Evolutionary conservation across 192 early-diverging fungal species (phyloP).

Genomic region (Coemansia brasiliensis): DNA sequence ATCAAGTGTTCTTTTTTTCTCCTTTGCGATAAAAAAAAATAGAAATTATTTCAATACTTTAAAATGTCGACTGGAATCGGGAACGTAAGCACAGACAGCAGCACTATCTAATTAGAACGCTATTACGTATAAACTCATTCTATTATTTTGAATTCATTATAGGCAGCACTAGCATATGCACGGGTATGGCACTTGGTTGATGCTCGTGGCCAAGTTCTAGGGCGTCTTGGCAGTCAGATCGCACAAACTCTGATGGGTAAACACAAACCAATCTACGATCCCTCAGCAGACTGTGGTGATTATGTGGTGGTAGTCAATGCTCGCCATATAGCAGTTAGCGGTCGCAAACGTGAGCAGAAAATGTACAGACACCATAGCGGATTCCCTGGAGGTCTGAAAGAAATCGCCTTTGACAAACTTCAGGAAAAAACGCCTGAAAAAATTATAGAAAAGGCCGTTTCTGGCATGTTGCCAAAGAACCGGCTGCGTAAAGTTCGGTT

Average conservation of each 20-base stretch:
- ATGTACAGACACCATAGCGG: conserved; percentile 84
- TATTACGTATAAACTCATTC: neutral
- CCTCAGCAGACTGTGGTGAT: conserved; percentile 90
- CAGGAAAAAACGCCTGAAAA: conserved; percentile 75
- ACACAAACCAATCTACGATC: conserved; percentile 91
- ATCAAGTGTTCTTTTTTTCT: too few relatives aligned
- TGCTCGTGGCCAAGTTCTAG: conserved; percentile 80
- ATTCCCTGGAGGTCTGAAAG: conserved; percentile 84
- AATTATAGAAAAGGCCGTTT: conserved; percentile 86
- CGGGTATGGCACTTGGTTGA: conserved; percentile 93
- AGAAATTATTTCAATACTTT: too few relatives aligned
- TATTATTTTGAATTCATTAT: conserved; percentile 8
- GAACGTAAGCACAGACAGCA: conserved; percentile 48
- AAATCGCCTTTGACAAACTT: conserved; percentile 71
- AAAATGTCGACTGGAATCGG: conserved; percentile 54
- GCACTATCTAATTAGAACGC: neutral
- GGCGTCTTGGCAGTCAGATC: conserved; percentile 81
- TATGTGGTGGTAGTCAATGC: conserved; percentile 96
- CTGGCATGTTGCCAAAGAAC: conserved; percentile 95
- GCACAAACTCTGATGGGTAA: conserved; percentile 93
- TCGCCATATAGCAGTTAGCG: conserved; percentile 72
- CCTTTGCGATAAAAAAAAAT: too few relatives aligned
- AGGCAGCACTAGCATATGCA: conserved; percentile 83
- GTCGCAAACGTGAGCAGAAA: conserved; percentile 84
- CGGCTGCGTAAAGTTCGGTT: conserved; percentile 76